phyloP scores from a whole-genome alignment of 2,329 filamentous ascomycete species.

The Exserohilum turcica region DNA sequence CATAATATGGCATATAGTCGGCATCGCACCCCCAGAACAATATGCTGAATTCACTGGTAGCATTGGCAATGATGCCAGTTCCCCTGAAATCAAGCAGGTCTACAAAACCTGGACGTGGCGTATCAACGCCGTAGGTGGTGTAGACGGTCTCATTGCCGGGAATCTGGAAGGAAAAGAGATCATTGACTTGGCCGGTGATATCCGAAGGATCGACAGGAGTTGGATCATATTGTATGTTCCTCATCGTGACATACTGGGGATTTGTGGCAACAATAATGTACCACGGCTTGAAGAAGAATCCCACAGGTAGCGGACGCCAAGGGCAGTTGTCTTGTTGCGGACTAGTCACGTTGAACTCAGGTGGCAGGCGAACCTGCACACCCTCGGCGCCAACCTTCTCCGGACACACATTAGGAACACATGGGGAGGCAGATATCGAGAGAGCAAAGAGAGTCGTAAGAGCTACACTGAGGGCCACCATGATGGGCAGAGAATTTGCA shows the following conservation, averaged over 20 bases:
- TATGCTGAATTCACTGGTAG: constrained; percentile 15
- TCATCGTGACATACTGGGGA: constrained; percentile 14
- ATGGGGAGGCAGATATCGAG: neutral
- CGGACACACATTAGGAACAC: constrained; percentile 1
- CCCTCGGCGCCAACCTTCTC: constrained; percentile 2
- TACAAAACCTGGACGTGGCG: neutral
- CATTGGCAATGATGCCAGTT: constrained; percentile 21
- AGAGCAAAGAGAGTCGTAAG: neutral
- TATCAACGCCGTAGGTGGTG: constrained; percentile 24
- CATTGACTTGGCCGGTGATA: constrained; percentile 17
- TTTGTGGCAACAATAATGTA: constrained; percentile 21
- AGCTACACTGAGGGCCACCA: neutral
- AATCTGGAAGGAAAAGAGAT: constrained; percentile 27
- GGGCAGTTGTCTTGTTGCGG: neutral
- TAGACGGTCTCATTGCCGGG: constrained; percentile 16
- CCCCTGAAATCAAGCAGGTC: constrained; percentile 15
- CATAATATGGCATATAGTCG: constrained; percentile 14
- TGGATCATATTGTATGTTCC: constrained; percentile 27
- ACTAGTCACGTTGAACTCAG: neutral
- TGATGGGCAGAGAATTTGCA: neutral
- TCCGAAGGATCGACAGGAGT: constrained; percentile 11
- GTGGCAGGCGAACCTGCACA: constrained; percentile 13
- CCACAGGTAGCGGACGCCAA: constrained; percentile 14
- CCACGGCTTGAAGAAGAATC: constrained; percentile 28
- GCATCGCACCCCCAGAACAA: constrained; percentile 27